Conservation (phyloP, 2,329 filamentous ascomycete genomes). For the Arthroderma uncinatum region DNA sequence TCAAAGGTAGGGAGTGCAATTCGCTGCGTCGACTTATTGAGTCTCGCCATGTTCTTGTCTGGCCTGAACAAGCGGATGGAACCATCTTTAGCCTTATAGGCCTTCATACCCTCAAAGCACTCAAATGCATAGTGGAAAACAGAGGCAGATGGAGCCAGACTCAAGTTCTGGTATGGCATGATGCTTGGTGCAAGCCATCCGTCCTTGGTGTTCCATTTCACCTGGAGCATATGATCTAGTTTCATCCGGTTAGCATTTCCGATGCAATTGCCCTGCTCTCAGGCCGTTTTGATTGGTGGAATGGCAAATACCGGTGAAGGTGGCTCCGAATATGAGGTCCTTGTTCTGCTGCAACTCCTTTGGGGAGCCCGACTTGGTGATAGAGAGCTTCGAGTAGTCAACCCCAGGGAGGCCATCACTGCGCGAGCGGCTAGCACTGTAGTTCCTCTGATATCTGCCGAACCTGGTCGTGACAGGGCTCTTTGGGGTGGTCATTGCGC, state of each 20-base stretch:
- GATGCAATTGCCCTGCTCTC: not conserved
- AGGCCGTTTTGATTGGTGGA: not conserved
- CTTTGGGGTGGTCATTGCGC: slow-evolving; percentile 7
- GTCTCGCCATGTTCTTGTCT: slow-evolving; percentile 86
- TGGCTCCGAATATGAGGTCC: slow-evolving; percentile 77
- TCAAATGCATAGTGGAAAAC: slow-evolving; percentile 98
- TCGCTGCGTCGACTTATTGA: slow-evolving; percentile 83
- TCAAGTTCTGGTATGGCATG: slow-evolving; percentile 90
- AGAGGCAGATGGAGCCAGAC: slow-evolving; percentile 87
- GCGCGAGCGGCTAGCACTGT: slow-evolving; percentile 27
- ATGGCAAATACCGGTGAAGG: slow-evolving; percentile 62
- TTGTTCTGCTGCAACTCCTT: slow-evolving; percentile 63
- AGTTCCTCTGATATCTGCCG: slow-evolving; percentile 33
- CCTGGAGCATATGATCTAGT: slow-evolving; percentile 87
- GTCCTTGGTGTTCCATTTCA: slow-evolving; percentile 78
- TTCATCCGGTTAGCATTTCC: not conserved
- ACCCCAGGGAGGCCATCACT: slow-evolving; percentile 48
- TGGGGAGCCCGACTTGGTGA: slow-evolving; percentile 64
- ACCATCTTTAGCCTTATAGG: slow-evolving; percentile 78
- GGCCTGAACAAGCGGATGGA: slow-evolving; percentile 81
- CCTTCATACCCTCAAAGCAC: slow-evolving; percentile 99
- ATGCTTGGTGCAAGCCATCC: slow-evolving; percentile 81
- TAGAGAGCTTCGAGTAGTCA: slow-evolving; percentile 62
- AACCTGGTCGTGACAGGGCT: slow-evolving; percentile 4
- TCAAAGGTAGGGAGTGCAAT: slow-evolving; percentile 89